These are phyloP conservation scores for Xylaria sp. DNA, from an alignment of 2,329 filamentous ascomycete genomes.

Conservation along the genomic window DNA sequence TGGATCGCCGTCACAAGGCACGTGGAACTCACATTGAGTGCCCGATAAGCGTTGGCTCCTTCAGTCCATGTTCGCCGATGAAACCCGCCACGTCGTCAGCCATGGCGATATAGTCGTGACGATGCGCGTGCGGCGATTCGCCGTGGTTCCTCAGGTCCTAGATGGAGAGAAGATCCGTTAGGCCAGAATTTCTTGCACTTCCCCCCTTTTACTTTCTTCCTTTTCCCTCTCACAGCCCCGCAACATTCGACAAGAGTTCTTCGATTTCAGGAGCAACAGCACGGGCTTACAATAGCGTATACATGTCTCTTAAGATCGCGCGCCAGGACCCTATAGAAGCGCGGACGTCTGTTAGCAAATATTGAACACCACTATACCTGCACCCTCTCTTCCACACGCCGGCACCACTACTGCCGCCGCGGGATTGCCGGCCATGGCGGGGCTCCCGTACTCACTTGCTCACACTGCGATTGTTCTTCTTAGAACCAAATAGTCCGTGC, in stretches of 20 bases:
- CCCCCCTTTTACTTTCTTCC: neutral
- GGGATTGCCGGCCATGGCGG: neutral
- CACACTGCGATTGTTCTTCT: conserved; percentile 92
- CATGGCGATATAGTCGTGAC: conserved; percentile 84
- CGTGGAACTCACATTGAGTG: conserved; percentile 80
- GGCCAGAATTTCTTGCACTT: neutral
- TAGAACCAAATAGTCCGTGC: conserved; percentile 93
- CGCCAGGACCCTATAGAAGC: conserved; percentile 72
- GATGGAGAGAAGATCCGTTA: conserved; percentile 32
- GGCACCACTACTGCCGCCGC: neutral
- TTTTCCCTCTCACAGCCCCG: neutral
- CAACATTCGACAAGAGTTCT: neutral
- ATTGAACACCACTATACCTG: neutral
- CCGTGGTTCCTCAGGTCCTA: conserved; percentile 94
- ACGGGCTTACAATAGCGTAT: conserved; percentile 76
- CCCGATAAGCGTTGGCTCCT: conserved; percentile 80
- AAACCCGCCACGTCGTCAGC: conserved; percentile 85
- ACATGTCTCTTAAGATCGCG: conserved; percentile 82
- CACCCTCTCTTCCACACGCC: neutral
- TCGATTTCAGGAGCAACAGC: neutral
- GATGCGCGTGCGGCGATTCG: conserved; percentile 79
- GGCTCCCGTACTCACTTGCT: conserved; percentile 77
- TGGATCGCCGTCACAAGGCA: neutral
- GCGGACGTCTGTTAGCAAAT: conserved; percentile 11
- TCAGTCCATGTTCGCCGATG: conserved; percentile 75